phyloP scores from a whole-genome alignment of 148 eudicot genomes.

The Polygonum maritimum region DNA sequence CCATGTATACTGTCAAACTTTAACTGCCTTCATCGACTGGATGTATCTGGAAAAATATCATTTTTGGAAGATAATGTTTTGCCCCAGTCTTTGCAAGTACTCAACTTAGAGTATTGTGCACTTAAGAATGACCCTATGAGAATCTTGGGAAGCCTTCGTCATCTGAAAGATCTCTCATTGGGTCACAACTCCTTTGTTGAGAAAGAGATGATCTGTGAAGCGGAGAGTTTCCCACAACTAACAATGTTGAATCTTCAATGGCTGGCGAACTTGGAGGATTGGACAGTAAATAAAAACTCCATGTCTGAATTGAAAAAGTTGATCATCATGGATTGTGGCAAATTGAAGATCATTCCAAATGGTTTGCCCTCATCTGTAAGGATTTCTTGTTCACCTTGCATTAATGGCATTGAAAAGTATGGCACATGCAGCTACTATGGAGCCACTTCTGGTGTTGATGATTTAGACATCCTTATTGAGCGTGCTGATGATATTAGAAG shows the following conservation, averaged over 20 bases:
- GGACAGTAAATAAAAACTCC: not conserved
- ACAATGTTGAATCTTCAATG: not conserved
- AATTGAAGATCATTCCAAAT: not conserved
- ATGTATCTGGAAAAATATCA: slow-evolving; percentile 16
- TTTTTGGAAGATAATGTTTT: not conserved
- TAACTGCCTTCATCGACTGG: slow-evolving; percentile 20
- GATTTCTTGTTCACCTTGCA: not conserved
- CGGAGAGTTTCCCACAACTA: not conserved
- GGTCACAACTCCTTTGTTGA: not conserved
- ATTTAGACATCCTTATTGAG: slow-evolving; percentile 13
- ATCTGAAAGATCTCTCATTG: not conserved
- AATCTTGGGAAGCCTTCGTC: not conserved
- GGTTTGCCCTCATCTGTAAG: not conserved
- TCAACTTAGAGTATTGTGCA: not conserved
- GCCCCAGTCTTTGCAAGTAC: not conserved
- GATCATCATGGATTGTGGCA: not conserved
- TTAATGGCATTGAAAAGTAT: not conserved
- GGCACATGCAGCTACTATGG: not conserved
- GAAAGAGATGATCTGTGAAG: not conserved
- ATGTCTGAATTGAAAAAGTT: not conserved
- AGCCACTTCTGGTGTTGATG: not conserved
- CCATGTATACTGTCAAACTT: slow-evolving; percentile 15
- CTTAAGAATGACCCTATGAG: not conserved
- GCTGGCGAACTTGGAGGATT: not conserved
- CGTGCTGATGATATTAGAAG: slow-evolving; percentile 16